phyloP scores from a whole-genome alignment of 305 asterid species.

The Fraxinus albicans region DNA sequence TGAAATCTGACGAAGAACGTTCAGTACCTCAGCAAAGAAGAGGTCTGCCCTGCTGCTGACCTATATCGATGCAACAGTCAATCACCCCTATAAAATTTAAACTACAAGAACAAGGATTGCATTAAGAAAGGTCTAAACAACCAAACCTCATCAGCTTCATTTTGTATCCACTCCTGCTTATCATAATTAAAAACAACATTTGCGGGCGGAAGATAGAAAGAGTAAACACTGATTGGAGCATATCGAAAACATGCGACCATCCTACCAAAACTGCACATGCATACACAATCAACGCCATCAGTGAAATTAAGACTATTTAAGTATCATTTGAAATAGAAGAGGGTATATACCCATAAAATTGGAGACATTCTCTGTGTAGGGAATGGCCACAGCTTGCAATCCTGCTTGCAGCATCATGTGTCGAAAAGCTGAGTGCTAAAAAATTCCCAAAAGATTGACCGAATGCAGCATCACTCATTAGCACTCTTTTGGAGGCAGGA shows the following conservation, averaged over 20 bases:
- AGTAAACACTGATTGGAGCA: slow-evolving; percentile 66
- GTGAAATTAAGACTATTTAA: not conserved
- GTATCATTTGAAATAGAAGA: slow-evolving; percentile 1
- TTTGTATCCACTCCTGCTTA: slow-evolving; percentile 64
- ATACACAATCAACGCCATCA: slow-evolving; percentile 9
- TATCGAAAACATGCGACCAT: slow-evolving; percentile 78
- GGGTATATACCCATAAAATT: slow-evolving; percentile 68
- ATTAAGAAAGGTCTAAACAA: not conserved
- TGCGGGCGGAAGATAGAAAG: slow-evolving; percentile 69
- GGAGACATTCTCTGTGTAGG: slow-evolving; percentile 81
- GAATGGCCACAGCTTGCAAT: slow-evolving; percentile 65
- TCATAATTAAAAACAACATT: slow-evolving; percentile 59
- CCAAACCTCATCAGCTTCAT: slow-evolving; percentile 62
- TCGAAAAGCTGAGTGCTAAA: slow-evolving; percentile 83
- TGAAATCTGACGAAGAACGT: slow-evolving; percentile 47
- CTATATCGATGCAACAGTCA: slow-evolving; percentile 34
- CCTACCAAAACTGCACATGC: slow-evolving; percentile 62
- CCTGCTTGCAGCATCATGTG: slow-evolving; percentile 65
- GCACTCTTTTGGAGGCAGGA: slow-evolving; percentile 62
- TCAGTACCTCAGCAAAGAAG: slow-evolving; percentile 56
- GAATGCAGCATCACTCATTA: slow-evolving; percentile 86
- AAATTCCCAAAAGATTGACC: slow-evolving; percentile 79
- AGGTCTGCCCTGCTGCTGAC: slow-evolving; percentile 44
- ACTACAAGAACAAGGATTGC: slow-evolving; percentile 17
- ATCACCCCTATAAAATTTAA: slow-evolving; percentile 24